Evolutionary conservation across 108 stramenopile genomes (phyloP).

Genomic region (Aurantiochytrium sp.): DNA sequence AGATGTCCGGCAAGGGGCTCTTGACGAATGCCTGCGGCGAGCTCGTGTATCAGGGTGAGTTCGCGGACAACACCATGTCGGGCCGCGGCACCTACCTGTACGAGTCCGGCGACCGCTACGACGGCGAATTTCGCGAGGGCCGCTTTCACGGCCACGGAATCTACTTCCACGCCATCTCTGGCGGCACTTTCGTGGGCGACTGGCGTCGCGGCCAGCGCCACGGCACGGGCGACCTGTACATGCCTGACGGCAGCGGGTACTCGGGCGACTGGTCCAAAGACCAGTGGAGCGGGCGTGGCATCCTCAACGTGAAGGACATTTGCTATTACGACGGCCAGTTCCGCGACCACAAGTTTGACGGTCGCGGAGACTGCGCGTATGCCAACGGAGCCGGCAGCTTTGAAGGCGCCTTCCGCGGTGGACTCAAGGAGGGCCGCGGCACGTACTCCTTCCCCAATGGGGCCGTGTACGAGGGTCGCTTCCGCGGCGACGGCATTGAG

Average conservation of each 20-base stretch:
- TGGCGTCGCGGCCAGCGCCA: constrained; percentile 29
- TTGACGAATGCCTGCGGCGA: background rate
- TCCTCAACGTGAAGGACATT: background rate
- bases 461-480: constrained; percentile 39
- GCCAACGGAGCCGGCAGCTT: background rate
- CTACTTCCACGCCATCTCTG: background rate
- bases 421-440: constrained; percentile 33
- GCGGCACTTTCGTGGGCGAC: constrained; percentile 9
- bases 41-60: constrained; percentile 34
- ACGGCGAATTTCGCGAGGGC: constrained; percentile 31
- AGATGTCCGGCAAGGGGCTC: constrained; percentile 9
- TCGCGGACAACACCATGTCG: background rate
- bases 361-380: constrained; percentile 23
- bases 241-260: constrained; percentile 28
- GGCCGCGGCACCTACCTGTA: constrained; percentile 30
- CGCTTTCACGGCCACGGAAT: constrained; percentile 32
- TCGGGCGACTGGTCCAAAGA: constrained; percentile 33
- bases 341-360: constrained; percentile 8
- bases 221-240: background rate
- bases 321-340: constrained; percentile 32
- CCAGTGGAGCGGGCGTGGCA: background rate
- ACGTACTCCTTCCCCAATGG: constrained; percentile 9
- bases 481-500: constrained; percentile 34
- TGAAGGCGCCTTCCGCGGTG: constrained; percentile 3
- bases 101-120: constrained; percentile 31